Evolutionary conservation across 371 early-diverging fungal genomes (phyloP), one percentile per base, ranked within the genome.

Genomic region (Funneliformis caledonium): DNA sequence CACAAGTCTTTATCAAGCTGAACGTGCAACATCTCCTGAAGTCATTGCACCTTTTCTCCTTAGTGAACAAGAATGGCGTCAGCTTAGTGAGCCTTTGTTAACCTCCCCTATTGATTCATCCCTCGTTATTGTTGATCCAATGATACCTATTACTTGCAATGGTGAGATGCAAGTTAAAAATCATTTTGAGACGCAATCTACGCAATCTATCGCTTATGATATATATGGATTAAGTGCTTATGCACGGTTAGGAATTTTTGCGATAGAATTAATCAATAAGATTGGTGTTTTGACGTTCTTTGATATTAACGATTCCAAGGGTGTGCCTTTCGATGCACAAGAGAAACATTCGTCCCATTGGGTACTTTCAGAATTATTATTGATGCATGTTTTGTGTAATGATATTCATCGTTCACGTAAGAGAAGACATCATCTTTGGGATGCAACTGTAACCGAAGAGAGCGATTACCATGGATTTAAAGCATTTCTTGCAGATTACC

Each of bases 151-250:
- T 67, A 42, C 11, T 45, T 19, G 14, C 1, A 50, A 48, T 64
- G 33, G 2, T 4, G 69, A 37, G 16, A 26, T 52, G 12, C 50
- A 26, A 42, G 42, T 26, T 12, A 7, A 31, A 12, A 82, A 85
- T 4, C 42, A 47, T n/a, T 43, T n/a, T 47, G 22, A 70, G 11
- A 26, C 8, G 8, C 43, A 70, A 26, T 22, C 47, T 10, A 59
- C 59, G 37, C 7, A 11, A 16, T 12, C 33, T 11, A 5, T 87
- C 8, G n/a, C 78, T 0, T 90, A 89, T 45, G 92, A 92, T 78
- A 74, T 86, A 14, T 88, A 88, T 83, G 92, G 91, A 0, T 81
- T 91, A 5, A 89, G 88, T 19, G 83, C 88, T 3, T 90, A 88
- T 60, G 90, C 86, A 26, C 87, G 92, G 5, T 75, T 88, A 69